phyloP scores from a whole-genome alignment of 2,329 filamentous ascomycete species.

The Botrytis deweyae region DNA sequence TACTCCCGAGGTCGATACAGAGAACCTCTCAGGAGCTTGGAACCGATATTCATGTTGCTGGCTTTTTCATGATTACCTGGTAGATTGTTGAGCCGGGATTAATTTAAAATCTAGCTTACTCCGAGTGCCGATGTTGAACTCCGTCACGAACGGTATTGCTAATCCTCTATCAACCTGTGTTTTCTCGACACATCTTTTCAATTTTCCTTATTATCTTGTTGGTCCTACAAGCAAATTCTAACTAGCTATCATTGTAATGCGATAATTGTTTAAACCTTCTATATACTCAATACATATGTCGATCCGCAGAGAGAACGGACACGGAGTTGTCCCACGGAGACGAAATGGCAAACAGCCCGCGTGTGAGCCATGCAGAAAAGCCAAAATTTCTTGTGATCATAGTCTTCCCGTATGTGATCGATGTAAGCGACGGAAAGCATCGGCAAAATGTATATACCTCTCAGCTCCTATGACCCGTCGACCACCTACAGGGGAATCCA shows the following conservation, averaged over 20 bases:
- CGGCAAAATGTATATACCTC: slow-evolving; percentile 33
- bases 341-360: slow-evolving; percentile 37
- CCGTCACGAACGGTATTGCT: not conserved
- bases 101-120: not conserved
- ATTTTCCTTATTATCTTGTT: not conserved
- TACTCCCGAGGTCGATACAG: not conserved
- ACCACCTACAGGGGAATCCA: not conserved
- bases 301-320: not conserved
- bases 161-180: not conserved
- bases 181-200: not conserved
- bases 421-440: slow-evolving; percentile 33
- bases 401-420: slow-evolving; percentile 32
- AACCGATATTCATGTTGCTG: not conserved
- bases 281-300: not conserved
- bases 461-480: slow-evolving; percentile 35
- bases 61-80: not conserved
- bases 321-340: slow-evolving; percentile 25
- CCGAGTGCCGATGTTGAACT: slow-evolving; percentile 10
- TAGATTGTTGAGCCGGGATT: not conserved
- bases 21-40: not conserved
- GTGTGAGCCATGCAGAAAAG: slow-evolving; percentile 33
- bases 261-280: not conserved
- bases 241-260: not conserved
- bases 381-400: slow-evolving; percentile 38
- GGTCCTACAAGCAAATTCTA: not conserved